Conservation (phyloP, 176 grass and related monocot species). For the Hordeum marinum region DNA sequence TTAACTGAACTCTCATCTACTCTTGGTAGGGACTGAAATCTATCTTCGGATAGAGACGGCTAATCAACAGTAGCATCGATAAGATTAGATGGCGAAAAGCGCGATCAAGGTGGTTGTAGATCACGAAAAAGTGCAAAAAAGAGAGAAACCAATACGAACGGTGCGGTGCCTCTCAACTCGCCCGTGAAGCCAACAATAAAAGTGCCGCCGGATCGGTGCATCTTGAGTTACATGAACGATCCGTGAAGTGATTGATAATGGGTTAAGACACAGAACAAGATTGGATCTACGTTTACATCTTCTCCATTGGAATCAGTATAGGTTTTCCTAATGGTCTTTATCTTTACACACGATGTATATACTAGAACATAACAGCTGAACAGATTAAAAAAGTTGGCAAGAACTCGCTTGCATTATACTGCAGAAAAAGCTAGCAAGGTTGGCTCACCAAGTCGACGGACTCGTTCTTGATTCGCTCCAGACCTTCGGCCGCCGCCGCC, state of each 20-base stretch:
- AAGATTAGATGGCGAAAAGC: background rate
- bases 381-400: background rate
- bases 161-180: background rate
- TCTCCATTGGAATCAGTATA: background rate
- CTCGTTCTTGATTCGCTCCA: constrained; percentile 85
- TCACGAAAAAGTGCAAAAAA: constrained; percentile 5
- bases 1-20: background rate
- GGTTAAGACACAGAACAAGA: background rate
- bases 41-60: background rate
- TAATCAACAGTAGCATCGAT: background rate
- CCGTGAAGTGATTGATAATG: background rate
- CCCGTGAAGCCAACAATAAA: constrained; percentile 17
- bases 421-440: too few relatives aligned
- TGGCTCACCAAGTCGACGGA: constrained; percentile 75
- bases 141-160: background rate
- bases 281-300: background rate
- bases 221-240: background rate
- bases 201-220: background rate
- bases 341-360: too few relatives aligned
- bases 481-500: constrained; percentile 8
- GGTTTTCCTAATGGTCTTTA: background rate
- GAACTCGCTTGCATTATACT: background rate
- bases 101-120: constrained; percentile 2
- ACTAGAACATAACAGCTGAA: background rate
- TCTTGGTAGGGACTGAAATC: too few relatives aligned